Conservation (phyloP, 1,284 basidiomycete species). For the Ganoderma multipileum region DNA sequence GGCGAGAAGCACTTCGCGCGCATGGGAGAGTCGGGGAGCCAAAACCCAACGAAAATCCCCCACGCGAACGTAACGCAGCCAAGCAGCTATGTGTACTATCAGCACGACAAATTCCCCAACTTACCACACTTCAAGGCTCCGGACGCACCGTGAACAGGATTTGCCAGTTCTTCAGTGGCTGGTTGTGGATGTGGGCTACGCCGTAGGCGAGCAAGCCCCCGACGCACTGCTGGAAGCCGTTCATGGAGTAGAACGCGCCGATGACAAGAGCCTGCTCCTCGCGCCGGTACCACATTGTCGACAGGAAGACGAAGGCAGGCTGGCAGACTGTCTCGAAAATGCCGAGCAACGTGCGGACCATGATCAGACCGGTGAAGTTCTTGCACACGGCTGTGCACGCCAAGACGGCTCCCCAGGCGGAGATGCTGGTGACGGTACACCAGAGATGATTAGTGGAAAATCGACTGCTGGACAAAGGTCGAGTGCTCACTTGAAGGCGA, state of each 20-base stretch:
- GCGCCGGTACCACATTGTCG: slow-evolving; percentile 61
- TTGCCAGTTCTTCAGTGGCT: slow-evolving; percentile 58
- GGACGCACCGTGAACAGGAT: slow-evolving; percentile 52
- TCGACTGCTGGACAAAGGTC: neutral
- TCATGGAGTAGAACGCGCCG: slow-evolving; percentile 58
- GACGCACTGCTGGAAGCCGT: slow-evolving; percentile 60
- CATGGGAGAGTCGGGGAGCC: slow-evolving; percentile 59
- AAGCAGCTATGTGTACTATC: slow-evolving; percentile 43
- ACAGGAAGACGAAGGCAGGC: slow-evolving; percentile 51
- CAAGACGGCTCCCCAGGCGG: slow-evolving; percentile 55
- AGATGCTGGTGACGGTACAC: slow-evolving; percentile 41
- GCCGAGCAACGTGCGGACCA: slow-evolving; percentile 56
- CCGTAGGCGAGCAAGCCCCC: slow-evolving; percentile 59
- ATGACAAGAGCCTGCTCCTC: slow-evolving; percentile 59
- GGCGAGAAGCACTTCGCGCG: slow-evolving; percentile 54
- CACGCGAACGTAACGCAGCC: slow-evolving; percentile 54
- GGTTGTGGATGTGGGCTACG: slow-evolving; percentile 51
- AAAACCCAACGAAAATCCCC: slow-evolving; percentile 57
- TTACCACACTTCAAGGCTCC: neutral
- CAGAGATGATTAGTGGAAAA: neutral
- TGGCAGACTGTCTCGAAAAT: slow-evolving; percentile 59
- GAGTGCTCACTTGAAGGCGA: slow-evolving; percentile 49
- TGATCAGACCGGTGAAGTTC: slow-evolving; percentile 52
- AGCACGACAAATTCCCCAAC: neutral
- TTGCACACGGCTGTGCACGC: slow-evolving; percentile 56